Evolutionary conservation across 768 basidiomycete genomes (phyloP).

Genomic region (Rhizopogon roseolus): DNA sequence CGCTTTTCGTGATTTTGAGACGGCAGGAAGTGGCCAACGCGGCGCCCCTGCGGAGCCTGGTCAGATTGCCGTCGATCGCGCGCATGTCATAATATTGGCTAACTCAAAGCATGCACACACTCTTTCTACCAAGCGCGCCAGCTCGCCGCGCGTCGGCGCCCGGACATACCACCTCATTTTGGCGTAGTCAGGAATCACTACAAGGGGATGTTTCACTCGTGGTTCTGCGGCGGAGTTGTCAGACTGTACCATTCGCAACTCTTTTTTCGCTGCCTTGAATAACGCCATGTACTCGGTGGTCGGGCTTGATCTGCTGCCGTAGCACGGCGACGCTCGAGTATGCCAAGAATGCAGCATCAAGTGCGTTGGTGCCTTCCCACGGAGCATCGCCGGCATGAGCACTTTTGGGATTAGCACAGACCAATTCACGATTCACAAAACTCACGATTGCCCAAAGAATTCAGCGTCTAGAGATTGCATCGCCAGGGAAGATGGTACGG

Average conservation of each 20-base stretch:
- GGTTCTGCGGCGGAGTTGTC: not conserved
- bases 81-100: conserved; percentile 16
- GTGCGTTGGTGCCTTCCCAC: conserved; percentile 83
- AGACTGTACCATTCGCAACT: conserved; percentile 57
- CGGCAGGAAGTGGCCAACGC: conserved; percentile 58
- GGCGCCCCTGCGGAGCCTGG: conserved; percentile 46
- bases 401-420: conserved; percentile 29
- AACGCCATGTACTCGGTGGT: conserved; percentile 74
- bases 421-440: conserved; percentile 5
- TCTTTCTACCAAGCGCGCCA: conserved; percentile 50
- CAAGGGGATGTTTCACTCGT: not conserved
- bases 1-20: conserved; percentile 36
- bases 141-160: conserved; percentile 57
- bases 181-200: conserved; percentile 83
- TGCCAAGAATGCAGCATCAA: conserved; percentile 84
- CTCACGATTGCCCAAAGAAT: conserved; percentile 71
- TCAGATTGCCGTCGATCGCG: conserved; percentile 5
- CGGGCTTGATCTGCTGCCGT: conserved; percentile 84
- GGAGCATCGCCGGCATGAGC: conserved; percentile 80
- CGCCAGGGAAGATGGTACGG: conserved; percentile 53
- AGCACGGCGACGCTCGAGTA: conserved; percentile 76
- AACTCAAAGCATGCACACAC: conserved; percentile 71
- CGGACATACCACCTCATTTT: conserved; percentile 70
- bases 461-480: conserved; percentile 64
- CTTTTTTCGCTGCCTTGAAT: conserved; percentile 60